Conservation (phyloP, 73 alveolate species). For the Paraurostyla sp. region DNA sequence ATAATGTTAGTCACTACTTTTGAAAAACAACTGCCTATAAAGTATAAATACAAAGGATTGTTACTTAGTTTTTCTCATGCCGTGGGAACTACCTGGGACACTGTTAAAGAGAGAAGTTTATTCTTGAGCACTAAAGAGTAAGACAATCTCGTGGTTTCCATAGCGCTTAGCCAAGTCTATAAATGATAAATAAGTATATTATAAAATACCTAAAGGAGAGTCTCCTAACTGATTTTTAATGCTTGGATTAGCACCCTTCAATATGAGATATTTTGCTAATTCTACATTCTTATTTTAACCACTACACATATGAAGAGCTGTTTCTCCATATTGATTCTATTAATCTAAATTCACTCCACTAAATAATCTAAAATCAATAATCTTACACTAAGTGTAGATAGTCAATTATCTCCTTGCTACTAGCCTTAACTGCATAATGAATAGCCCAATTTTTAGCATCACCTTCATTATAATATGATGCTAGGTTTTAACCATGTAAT, state of each 20-base stretch:
- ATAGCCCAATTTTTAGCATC: slow-evolving; percentile 28
- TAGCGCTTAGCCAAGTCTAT: slow-evolving; percentile 51
- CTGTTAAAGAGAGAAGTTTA: too few species aligned
- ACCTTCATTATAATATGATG: not conserved
- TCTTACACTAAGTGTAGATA: slow-evolving; percentile 28
- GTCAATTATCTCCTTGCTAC: slow-evolving; percentile 54
- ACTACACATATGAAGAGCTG: slow-evolving; percentile 67
- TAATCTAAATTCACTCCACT: slow-evolving; percentile 47
- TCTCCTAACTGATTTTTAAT: slow-evolving; percentile 64
- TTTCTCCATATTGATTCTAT: slow-evolving; percentile 60
- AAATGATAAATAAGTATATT: not conserved
- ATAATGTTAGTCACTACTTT: too few species aligned
- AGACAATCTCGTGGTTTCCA: slow-evolving; percentile 66
- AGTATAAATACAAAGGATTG: too few species aligned
- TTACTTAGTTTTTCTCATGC: too few species aligned
- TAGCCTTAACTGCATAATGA: slow-evolving; percentile 60
- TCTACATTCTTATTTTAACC: slow-evolving; percentile 49
- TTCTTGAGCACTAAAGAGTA: slow-evolving; percentile 41
- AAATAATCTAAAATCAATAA: not conserved
- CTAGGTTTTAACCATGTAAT: slow-evolving; percentile 37
- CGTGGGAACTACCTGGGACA: too few species aligned
- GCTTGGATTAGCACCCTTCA: slow-evolving; percentile 52
- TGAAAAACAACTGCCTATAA: too few species aligned
- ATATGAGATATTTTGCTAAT: not conserved
- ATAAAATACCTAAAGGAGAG: slow-evolving; percentile 48